Evolutionary conservation across 805 yeast species (phyloP).

Genomic region (Nakazawaea ishiwadae): DNA sequence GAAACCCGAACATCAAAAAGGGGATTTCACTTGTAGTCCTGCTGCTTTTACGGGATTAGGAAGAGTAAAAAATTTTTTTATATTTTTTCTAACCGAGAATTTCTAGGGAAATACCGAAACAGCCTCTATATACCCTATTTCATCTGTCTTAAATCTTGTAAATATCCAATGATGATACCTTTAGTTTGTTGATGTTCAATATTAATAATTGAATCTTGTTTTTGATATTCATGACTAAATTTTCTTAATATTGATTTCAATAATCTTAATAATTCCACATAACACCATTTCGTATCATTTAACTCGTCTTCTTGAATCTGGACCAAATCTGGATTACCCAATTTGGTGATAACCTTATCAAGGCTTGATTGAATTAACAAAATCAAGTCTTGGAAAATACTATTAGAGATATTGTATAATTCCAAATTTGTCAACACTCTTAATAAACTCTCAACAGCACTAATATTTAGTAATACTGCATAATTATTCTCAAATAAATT

Average conservation of each 20-base stretch:
- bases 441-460: constrained; percentile 39
- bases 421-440: constrained; percentile 27
- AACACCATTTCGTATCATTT: constrained; percentile 37
- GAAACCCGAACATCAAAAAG: too few species aligned
- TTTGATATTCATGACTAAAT: not conserved
- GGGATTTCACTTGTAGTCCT: too few species aligned
- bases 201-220: not conserved
- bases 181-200: constrained; percentile 3
- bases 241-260: constrained; percentile 4
- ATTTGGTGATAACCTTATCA: constrained; percentile 18
- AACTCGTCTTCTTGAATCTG: constrained; percentile 23
- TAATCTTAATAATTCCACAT: constrained; percentile 31
- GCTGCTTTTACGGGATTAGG: too few species aligned
- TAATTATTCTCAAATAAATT: constrained; percentile 33
- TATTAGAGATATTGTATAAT: constrained; percentile 4
- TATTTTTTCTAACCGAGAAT: too few species aligned
- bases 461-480: constrained; percentile 38
- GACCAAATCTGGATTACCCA: constrained; percentile 14
- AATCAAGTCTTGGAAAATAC: not conserved
- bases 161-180: too few species aligned
- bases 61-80: too few species aligned
- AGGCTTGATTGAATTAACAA: constrained; percentile 22
- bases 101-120: too few species aligned
- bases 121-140: too few species aligned
- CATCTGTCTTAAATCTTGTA: not conserved